Base-by-base conservation (phyloP, 78 protist genomes). In the Dictyostelium purpureum region DNA sequence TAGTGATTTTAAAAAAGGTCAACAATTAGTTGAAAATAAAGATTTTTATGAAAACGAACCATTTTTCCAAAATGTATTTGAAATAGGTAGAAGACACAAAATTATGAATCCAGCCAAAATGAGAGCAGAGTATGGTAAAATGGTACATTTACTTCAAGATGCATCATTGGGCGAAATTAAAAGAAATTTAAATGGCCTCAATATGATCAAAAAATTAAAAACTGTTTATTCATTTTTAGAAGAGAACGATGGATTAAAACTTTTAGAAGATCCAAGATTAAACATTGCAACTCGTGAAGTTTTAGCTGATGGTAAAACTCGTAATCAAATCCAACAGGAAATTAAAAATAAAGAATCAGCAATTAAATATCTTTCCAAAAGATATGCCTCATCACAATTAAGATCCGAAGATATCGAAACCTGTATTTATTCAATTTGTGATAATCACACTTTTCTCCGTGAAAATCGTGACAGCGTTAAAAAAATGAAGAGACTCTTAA, bases 71-170 rank as follows among this genome's bases (percentile, higher is more conserved):
- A 52, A 42, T 38, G 95, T 95, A 21, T 95, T 97, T 49, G 97
- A 97, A 89, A 63, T 96, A 18, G 99, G 94, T 70, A 90, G 99
- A 31, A 82, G 99, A 37, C 94, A 96, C 89, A 98, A 98, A 87
- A 87, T 97, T 65, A 79, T 96, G 93, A 98, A 98, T 89, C 99
- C 99, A 24, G 96, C 91, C 37, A 89, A 83, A 12, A 82, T 93
- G 96, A 85, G 98, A 43, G 14, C 90, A 35, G 93, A 81, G 35
- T 96, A 98, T 93, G 99, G 98, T 49, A 97, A 96, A 77, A 90
- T 98, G 71, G 47, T 98, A 52, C 92, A 90, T 87, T 21, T 97
- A n/a, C 69, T 98, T 35, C 95, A 90, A 83, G 99, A 97, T 67
- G 67, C 96, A 5, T 28, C 65, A 38, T 12, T 24, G 33, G 90